Evolutionary conservation across 2,329 filamentous ascomycete species (phyloP).

Genomic region (Boeremia exigua): DNA sequence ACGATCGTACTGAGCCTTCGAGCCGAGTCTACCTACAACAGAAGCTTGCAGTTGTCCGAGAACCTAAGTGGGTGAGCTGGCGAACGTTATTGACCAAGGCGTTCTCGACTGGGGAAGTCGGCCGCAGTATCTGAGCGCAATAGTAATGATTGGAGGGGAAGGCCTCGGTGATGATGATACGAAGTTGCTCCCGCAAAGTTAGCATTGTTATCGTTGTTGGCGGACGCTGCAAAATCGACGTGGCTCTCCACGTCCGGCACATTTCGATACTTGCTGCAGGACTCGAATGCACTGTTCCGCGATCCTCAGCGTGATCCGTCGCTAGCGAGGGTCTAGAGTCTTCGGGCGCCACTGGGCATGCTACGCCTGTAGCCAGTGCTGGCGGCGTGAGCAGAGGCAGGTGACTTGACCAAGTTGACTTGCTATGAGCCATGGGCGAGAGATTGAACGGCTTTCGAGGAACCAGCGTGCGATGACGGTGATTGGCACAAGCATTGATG

Average conservation of each 20-base stretch:
- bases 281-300: slow-evolving; percentile 21
- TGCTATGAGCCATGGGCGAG: slow-evolving; percentile 27
- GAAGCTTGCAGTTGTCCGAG: slow-evolving; percentile 1
- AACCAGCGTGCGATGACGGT: slow-evolving; percentile 10
- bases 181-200: slow-evolving; percentile 13
- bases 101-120: slow-evolving; percentile 12
- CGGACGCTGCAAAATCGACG: slow-evolving; percentile 36
- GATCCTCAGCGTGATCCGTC: slow-evolving; percentile 23
- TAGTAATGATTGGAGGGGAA: slow-evolving; percentile 21
- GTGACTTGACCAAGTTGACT: slow-evolving; percentile 2
- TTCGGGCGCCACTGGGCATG: slow-evolving; percentile 7
- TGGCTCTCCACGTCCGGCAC: slow-evolving; percentile 36
- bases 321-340: slow-evolving; percentile 17
- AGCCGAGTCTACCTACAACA: too few species aligned
- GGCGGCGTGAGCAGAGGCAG: background rate
- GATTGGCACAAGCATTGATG: slow-evolving; percentile 27
- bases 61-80: slow-evolving; percentile 19
- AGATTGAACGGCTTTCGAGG: slow-evolving; percentile 21
- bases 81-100: background rate
- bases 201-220: slow-evolving; percentile 24
- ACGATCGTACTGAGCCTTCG: too few species aligned
- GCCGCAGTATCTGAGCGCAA: slow-evolving; percentile 18
- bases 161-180: slow-evolving; percentile 3
- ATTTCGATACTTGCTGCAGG: slow-evolving; percentile 27
- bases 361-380: background rate